A percentile compares a stretch with the other conserved stretches of the same genome.
phyloP scores from a whole-genome alignment of 768 basidiomycete species.

The Rhodotorula diobovata region DNA sequence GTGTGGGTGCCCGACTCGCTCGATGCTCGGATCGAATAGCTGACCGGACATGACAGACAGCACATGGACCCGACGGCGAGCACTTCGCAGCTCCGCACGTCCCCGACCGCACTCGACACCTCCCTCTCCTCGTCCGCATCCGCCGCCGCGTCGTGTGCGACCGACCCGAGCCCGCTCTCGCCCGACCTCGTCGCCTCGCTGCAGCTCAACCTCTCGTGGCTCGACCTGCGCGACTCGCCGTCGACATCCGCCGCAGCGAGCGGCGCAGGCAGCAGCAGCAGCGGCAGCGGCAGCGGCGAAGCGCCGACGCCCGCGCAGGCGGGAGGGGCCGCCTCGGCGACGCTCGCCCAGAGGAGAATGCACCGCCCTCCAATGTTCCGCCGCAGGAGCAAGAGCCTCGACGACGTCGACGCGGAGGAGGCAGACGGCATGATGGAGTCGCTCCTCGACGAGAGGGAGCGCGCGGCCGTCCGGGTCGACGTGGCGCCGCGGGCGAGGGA shows the following conservation, averaged over 20 bases:
- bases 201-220: conserved; percentile 10
- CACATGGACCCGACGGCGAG: too few species aligned
- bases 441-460: conserved; percentile 1
- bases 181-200: conserved; percentile 10
- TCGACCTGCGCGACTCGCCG: conserved; percentile 5
- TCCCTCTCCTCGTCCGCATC: not conserved
- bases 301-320: not conserved
- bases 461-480: not conserved
- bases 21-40: too few species aligned
- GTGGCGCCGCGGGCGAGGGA: not conserved
- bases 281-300: not conserved
- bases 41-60: not conserved
- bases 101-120: too few species aligned
- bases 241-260: not conserved
- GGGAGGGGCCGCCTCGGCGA: not conserved
- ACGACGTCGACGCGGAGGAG: conserved; percentile 8
- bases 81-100: too few species aligned
- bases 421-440: not conserved
- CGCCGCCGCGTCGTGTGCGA: not conserved
- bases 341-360: conserved; percentile 14
- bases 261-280: too few species aligned
- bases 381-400: conserved; percentile 28
- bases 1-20: too few species aligned
- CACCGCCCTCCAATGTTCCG: conserved; percentile 14
- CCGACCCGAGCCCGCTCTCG: not conserved